Percentiles rank a stretch among this genome's conserved stretches.
These are phyloP conservation scores for Floccularia luteovirens DNA, from an alignment of 768 basidiomycete species.

Conservation along the genomic window DNA sequence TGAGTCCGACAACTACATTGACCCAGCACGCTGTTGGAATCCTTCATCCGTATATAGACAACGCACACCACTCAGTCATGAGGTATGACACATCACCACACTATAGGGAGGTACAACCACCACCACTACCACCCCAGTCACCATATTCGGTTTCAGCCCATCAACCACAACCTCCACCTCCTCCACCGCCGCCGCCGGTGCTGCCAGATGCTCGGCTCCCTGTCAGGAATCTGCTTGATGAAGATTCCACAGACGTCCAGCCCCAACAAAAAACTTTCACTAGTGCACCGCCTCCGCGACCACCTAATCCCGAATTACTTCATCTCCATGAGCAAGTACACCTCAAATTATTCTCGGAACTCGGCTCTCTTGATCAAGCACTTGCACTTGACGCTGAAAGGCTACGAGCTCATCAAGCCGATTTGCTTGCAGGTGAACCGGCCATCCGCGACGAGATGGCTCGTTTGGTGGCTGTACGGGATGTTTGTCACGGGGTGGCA, in stretches of 20 bases:
- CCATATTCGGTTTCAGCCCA: slow-evolving; percentile 6
- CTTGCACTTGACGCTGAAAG: slow-evolving; percentile 63
- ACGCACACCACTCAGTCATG: too few relatives aligned
- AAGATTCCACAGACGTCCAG: slow-evolving; percentile 31
- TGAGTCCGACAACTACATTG: slow-evolving; percentile 2
- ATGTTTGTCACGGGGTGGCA: slow-evolving; percentile 80
- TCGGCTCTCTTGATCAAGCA: slow-evolving; percentile 61
- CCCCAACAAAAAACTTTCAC: slow-evolving; percentile 8
- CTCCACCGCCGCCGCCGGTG: slow-evolving; percentile 14
- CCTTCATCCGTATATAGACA: too few relatives aligned
- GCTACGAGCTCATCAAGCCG: slow-evolving; percentile 72
- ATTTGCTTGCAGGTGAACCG: slow-evolving; percentile 85
- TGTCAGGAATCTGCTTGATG: slow-evolving; percentile 58
- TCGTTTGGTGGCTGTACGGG: slow-evolving; percentile 84
- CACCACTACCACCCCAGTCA: slow-evolving; percentile 1
- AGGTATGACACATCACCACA: too few relatives aligned
- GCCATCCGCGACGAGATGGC: slow-evolving; percentile 97
- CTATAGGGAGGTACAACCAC: slow-evolving; percentile 8
- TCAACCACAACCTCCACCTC: slow-evolving; percentile 7
- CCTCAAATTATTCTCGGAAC: slow-evolving; percentile 63
- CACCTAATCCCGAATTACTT: slow-evolving; percentile 86
- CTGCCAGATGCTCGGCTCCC: slow-evolving; percentile 18
- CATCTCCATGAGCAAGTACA: slow-evolving; percentile 73
- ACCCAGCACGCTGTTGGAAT: too few relatives aligned
- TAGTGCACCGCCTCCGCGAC: slow-evolving; percentile 59